Percentiles rank a stretch among this genome's conserved stretches.
phyloP scores from a whole-genome alignment of 768 basidiomycete genomes.

The Suillus variegatus region DNA sequence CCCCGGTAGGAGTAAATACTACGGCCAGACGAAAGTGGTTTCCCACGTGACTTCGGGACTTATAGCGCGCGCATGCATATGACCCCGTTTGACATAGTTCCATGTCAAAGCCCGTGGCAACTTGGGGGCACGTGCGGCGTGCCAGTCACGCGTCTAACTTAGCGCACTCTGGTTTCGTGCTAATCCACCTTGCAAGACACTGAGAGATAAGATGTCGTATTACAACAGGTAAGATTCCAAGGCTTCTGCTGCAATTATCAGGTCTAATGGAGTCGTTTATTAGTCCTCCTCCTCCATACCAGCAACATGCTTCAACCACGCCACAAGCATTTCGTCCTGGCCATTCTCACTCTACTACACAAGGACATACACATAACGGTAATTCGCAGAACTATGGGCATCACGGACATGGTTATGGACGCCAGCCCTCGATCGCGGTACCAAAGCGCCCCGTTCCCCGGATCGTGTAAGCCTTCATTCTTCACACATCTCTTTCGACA shows the following conservation, averaged over 20 bases:
- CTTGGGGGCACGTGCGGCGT: not conserved
- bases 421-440: not conserved
- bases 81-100: too few species aligned
- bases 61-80: too few species aligned
- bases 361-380: not conserved
- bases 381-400: not conserved
- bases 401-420: not conserved
- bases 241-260: not conserved
- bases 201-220: conserved; percentile 1
- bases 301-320: not conserved
- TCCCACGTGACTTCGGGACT: too few species aligned
- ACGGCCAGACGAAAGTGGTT: too few species aligned
- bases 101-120: too few species aligned
- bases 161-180: not conserved
- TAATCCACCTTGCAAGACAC: not conserved
- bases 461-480: not conserved
- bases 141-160: not conserved
- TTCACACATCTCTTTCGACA: not conserved
- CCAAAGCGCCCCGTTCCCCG: not conserved
- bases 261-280: not conserved
- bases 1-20: too few species aligned
- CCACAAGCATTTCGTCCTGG: not conserved
- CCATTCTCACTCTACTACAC: not conserved
- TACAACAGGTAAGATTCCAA: not conserved
- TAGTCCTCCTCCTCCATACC: conserved; percentile 3